Base-by-base conservation (phyloP, 495 filamentous ascomycete species). In the Talaromyces stipitatus region DNA sequence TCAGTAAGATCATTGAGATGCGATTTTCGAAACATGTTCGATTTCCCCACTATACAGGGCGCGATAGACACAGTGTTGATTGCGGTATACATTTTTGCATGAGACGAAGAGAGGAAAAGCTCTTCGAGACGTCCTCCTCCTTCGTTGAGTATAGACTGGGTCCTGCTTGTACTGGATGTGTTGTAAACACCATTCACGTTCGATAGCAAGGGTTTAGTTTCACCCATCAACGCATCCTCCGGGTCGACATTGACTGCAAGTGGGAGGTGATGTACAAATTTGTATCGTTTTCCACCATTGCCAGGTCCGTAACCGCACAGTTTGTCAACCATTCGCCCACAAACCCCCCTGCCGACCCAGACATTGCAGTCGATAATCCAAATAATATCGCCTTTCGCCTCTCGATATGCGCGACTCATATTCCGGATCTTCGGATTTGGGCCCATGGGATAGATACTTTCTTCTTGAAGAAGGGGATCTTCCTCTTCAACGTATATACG, bases 351-450 rank as follows among this genome's bases (percentile, higher is more conserved):
- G 9, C 83, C 83, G 27, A 97, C 79, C 95, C 95, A 99, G 41
- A 97, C 83, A 66, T 99, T 99, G 72, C 91, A 96, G 68, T 99
- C 95, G 23, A 95, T 82, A 46, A 96, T 85, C 95, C 95, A 99
- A 23, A 97, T 76, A 47, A 97, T 82, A 65, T 97, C 91, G 0
- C 90, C 89, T 58, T 88, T 89, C 0, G 92, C 90, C 67, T 97
- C 95, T n/a, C 95, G 75, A 64, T 96, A 99, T 4, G 87, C 92
- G 18, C 91, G 83, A 62, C 92, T 97, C 82, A 97, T 88, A 64
- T 97, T 99, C 22, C 95, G 81, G 63, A 99, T 96, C 73, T 99
- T 99, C 10, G 95, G 95, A 69, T 99, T 99, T 4, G 95, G 95
- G 0, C 95, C 95, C 50, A 98, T 75, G 52, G 82, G 79, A 58